These are phyloP conservation scores for Linum lewisii DNA, from an alignment of 345 rosid species.

Conservation along the genomic window DNA sequence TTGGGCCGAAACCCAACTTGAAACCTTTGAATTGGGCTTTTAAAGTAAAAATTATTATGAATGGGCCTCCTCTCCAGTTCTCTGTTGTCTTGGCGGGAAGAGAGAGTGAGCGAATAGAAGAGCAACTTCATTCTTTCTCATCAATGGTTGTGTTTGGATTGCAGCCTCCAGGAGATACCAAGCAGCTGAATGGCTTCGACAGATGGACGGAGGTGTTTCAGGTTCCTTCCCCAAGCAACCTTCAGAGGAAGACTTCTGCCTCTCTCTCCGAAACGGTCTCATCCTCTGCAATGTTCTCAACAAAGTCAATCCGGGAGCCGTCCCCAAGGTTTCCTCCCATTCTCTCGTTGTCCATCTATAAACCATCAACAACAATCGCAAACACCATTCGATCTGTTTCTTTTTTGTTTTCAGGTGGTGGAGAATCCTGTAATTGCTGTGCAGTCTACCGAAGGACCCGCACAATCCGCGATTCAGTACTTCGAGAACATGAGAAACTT, in stretches of 20 bases:
- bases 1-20: too few relatives aligned
- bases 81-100: not conserved
- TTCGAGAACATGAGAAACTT: slow-evolving; percentile 98
- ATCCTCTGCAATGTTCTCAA: slow-evolving; percentile 93
- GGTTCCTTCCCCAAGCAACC: slow-evolving; percentile 54
- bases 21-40: too few relatives aligned
- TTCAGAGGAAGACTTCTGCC: slow-evolving; percentile 67
- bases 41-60: too few relatives aligned
- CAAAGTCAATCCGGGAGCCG: slow-evolving; percentile 93
- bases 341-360: not conserved
- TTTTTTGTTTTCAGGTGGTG: slow-evolving; percentile 40
- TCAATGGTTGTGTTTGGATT: not conserved
- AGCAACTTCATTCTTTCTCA: not conserved
- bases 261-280: slow-evolving; percentile 77
- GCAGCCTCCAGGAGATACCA: slow-evolving; percentile 80
- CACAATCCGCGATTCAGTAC: slow-evolving; percentile 95
- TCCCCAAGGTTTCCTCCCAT: slow-evolving; percentile 49
- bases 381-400: not conserved
- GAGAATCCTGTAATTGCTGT: slow-evolving; percentile 62
- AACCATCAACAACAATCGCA: too few relatives aligned
- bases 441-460: slow-evolving; percentile 81
- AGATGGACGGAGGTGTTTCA: slow-evolving; percentile 64
- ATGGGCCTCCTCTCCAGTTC: not conserved
- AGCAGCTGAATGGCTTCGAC: slow-evolving; percentile 87
- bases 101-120: not conserved